Base-by-base conservation (phyloP, 2,329 filamentous ascomycete genomes). In the Eutypa lata region DNA sequence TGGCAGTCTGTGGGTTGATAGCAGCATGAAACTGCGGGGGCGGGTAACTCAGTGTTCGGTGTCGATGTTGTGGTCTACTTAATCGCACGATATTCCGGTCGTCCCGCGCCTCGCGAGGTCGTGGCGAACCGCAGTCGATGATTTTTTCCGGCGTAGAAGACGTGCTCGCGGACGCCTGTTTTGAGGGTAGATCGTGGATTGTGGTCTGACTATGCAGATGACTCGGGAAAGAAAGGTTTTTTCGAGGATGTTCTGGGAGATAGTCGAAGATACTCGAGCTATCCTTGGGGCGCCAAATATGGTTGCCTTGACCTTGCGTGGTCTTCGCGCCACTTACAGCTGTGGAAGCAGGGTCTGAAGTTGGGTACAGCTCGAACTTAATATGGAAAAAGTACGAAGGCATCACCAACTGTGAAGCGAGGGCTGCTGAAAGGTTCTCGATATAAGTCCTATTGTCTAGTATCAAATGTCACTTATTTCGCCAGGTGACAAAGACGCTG, bases 361-460 rank as follows among this genome's bases (percentile, higher is more conserved):
- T 76, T 43, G 75, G 69, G 66, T 87, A 87, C 42, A 87, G 75
- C 71, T 88, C 84, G 62, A 88, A 79, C 60, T 81, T 85, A n/a
- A 88, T 65, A 61, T 87, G 83, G 62, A 87, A 87, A 58, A 81
- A 82, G 66, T 84, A 86, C 28, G 78, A 77, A 73, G 79, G 78
- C 82, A 84, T 84, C 65, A 54, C 31, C 28, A 43, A 42, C 52
- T 53, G 11, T 48, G 43, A 24, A 51, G 52, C 53, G 24, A 11
- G 44, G 28, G 35, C 31, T 48, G n/a, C 33, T 52, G 16, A 7
- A 22, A 28, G 49, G 26, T 48, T 56, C 47, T 31, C 21, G 22
- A 28, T 45, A 48, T 47, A 47, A 33, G 14, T 49, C 37, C 16
- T 38, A 14, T 38, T 7, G 13, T 38, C 13, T 18, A 38, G 13